phyloP scores from a whole-genome alignment of 768 basidiomycete genomes.

The Mycena capillaripes region DNA sequence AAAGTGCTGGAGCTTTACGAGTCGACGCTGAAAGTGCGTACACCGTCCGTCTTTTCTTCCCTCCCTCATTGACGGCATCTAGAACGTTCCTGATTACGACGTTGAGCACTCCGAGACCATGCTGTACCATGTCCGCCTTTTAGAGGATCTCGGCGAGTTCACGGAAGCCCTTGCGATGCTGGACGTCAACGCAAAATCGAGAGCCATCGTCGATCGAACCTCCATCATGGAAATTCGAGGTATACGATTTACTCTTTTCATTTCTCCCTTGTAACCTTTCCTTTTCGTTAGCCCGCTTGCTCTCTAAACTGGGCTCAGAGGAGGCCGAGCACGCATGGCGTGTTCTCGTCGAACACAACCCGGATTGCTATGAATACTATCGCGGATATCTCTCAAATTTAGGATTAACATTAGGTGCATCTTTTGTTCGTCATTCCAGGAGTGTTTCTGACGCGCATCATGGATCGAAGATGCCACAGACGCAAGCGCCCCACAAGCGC shows the following conservation, averaged over 20 bases:
- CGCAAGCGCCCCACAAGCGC: constrained; percentile 64
- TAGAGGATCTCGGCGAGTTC: constrained; percentile 80
- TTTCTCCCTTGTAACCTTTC: constrained; percentile 4
- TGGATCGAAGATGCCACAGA: constrained; percentile 56
- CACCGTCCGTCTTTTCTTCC: neutral
- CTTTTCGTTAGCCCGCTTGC: constrained; percentile 78
- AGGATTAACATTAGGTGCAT: constrained; percentile 74
- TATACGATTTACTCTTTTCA: constrained; percentile 40
- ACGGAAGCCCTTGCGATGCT: constrained; percentile 73
- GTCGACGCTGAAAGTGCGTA: constrained; percentile 75
- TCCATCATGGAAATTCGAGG: constrained; percentile 79
- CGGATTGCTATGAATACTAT: constrained; percentile 89
- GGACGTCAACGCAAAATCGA: constrained; percentile 73
- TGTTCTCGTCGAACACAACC: constrained; percentile 85
- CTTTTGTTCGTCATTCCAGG: neutral
- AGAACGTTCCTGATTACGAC: constrained; percentile 86
- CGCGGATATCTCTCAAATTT: constrained; percentile 76
- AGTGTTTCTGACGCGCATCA: too few species aligned
- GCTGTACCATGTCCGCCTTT: constrained; percentile 79
- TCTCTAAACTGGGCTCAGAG: constrained; percentile 73
- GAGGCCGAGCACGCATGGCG: constrained; percentile 89
- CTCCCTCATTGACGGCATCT: neutral
- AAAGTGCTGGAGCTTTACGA: constrained; percentile 82
- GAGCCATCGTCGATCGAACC: constrained; percentile 79
- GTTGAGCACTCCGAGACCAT: constrained; percentile 87